Conservation (phyloP, 2,329 filamentous ascomycete genomes). For the Colletotrichum aenigma region DNA sequence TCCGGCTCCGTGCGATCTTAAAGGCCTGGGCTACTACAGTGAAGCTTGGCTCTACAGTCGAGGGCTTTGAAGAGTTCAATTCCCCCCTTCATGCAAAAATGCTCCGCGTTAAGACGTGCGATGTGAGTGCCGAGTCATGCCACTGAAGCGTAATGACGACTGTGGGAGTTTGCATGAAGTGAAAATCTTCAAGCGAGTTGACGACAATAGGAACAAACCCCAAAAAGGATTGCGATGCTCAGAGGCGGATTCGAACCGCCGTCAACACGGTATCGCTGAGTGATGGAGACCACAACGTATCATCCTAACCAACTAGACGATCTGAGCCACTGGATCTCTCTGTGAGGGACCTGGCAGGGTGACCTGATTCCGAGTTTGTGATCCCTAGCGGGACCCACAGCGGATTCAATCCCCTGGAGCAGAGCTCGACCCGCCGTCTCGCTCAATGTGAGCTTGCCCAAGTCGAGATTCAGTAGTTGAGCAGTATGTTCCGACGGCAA, state of each 20-base stretch:
- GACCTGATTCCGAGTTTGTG: fast-evolving
- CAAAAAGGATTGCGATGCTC: background rate
- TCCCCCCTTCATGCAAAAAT: fast-evolving
- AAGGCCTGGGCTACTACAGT: background rate
- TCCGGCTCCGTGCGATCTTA: fast-evolving
- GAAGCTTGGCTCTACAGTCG: background rate
- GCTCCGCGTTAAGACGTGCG: background rate
- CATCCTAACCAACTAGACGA: constrained; percentile 22
- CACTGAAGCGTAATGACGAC: background rate
- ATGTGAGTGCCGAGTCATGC: background rate
- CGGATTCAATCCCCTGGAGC: background rate
- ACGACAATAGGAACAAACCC: background rate
- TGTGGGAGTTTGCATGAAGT: background rate
- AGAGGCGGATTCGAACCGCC: constrained; percentile 22
- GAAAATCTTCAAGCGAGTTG: background rate
- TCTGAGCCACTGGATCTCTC: constrained; percentile 5
- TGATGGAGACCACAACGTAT: constrained; percentile 20
- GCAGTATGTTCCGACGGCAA: background rate
- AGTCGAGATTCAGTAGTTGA: background rate
- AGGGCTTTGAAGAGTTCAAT: background rate
- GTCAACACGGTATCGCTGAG: constrained; percentile 17
- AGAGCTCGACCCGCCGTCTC: no score
- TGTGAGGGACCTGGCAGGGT: background rate
- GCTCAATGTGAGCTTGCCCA: background rate
- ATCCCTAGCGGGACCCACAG: constrained; percentile 6